Percentiles rank a stretch among this genome's conserved stretches.
Evolutionary conservation across 371 early-diverging fungal genomes (phyloP).

Genomic region (Syncephalastrum monosporum): DNA sequence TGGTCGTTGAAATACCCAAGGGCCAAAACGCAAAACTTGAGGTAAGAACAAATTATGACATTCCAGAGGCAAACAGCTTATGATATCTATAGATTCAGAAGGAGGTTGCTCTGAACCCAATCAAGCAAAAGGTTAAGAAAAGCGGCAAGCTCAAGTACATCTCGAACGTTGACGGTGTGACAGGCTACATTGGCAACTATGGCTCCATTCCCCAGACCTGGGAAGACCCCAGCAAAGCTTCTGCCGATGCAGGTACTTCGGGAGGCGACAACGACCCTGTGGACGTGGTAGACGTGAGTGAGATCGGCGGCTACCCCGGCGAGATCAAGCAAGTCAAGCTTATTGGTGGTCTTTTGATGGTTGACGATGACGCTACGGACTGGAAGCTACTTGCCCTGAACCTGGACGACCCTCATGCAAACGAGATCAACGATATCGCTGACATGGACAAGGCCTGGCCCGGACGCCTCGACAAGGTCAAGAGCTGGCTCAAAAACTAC

Average conservation of each 20-base stretch:
- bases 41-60: constrained; percentile 44
- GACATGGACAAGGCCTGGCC: constrained; percentile 11
- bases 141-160: constrained; percentile 98
- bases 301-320: constrained; percentile 76
- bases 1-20: constrained; percentile 98
- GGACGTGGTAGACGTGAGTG: constrained; percentile 85
- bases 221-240: constrained; percentile 91
- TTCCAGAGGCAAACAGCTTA: background rate
- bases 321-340: constrained; percentile 97
- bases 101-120: constrained; percentile 85
- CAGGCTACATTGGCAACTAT: constrained; percentile 99
- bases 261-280: constrained; percentile 96
- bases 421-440: constrained; percentile 65
- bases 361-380: constrained; percentile 97
- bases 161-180: constrained; percentile 98
- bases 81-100: constrained; percentile 9
- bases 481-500: constrained; percentile 12
- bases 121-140: constrained; percentile 95
- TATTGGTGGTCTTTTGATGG: constrained; percentile 90
- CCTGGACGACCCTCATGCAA: constrained; percentile 84
- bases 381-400: constrained; percentile 97
- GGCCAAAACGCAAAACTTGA: constrained; percentile 99
- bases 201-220: constrained; percentile 99
- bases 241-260: constrained; percentile 82
- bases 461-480: background rate